Evolutionary conservation across 331 rosid genomes (phyloP).

Genomic region (Spiraea crenata): DNA sequence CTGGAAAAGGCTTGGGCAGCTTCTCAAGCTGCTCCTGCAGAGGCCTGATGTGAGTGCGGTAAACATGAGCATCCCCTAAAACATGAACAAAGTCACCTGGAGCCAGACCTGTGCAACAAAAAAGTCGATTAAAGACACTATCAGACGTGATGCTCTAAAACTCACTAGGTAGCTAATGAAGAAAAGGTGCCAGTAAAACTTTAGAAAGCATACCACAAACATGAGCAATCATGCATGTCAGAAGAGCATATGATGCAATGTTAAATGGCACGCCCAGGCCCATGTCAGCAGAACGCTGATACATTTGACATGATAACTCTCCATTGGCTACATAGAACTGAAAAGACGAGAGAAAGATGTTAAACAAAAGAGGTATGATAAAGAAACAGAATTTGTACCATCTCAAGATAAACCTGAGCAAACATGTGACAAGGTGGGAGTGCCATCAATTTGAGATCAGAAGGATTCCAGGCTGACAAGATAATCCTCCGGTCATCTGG

Average conservation of each 20-base stretch:
- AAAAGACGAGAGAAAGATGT: conserved; percentile 19
- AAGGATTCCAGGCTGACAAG: conserved; percentile 96
- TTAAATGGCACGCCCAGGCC: conserved; percentile 97
- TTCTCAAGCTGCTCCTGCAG: conserved; percentile 92
- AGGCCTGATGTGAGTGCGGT: conserved; percentile 92
- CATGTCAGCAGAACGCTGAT: conserved; percentile 97
- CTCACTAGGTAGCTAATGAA: background rate
- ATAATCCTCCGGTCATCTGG: conserved; percentile 90
- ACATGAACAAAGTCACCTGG: conserved; percentile 92
- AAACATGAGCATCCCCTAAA: conserved; percentile 93
- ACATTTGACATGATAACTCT: conserved; percentile 96
- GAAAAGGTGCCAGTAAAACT: background rate
- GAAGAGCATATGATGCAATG: conserved; percentile 92
- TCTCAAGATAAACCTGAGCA: conserved; percentile 66
- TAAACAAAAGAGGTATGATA: background rate
- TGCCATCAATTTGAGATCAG: conserved; percentile 93
- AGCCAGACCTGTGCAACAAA: conserved; percentile 54
- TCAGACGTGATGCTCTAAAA: background rate
- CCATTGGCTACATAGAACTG: conserved; percentile 92
- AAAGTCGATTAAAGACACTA: conserved; percentile 9
- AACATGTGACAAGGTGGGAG: conserved; percentile 99
- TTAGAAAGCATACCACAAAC: conserved; percentile 76
- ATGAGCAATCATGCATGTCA: conserved; percentile 96
- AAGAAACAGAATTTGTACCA: background rate
- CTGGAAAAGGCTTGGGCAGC: conserved; percentile 92